phyloP scores from a whole-genome alignment of 176 grass and related monocot species.

The Zea mays region DNA sequence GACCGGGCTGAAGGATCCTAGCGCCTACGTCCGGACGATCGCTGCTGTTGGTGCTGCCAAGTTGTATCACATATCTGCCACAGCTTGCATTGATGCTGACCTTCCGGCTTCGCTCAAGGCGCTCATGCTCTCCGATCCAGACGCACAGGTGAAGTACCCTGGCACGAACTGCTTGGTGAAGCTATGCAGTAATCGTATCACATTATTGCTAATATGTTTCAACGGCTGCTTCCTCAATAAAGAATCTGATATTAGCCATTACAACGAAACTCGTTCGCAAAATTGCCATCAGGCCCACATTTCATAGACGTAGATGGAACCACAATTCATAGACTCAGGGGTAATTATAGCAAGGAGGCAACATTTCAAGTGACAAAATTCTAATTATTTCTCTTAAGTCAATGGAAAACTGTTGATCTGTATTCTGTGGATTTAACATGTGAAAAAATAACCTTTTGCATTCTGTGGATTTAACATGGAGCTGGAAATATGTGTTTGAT shows the following conservation, averaged over 20 bases:
- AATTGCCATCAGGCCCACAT: too few relatives aligned
- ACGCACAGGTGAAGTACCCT: constrained; percentile 63
- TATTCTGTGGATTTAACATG: too few relatives aligned
- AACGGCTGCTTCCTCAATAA: not conserved
- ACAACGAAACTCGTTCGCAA: too few relatives aligned
- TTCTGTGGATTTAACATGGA: constrained; percentile 31
- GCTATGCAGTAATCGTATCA: not conserved
- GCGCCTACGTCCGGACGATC: constrained; percentile 82
- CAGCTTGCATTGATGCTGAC: constrained; percentile 85
- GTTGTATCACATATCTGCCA: constrained; percentile 88
- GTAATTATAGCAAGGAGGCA: too few relatives aligned
- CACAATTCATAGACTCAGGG: too few relatives aligned
- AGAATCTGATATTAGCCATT: too few relatives aligned
- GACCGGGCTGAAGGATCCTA: constrained; percentile 80
- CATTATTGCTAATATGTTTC: not conserved
- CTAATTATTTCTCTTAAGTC: too few relatives aligned
- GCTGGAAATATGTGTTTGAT: constrained; percentile 8
- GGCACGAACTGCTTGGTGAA: constrained; percentile 3
- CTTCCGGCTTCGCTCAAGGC: constrained; percentile 79
- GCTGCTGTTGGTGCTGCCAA: constrained; percentile 78
- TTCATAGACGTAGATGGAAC: too few relatives aligned
- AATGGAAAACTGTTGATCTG: not conserved
- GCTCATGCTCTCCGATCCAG: constrained; percentile 88
- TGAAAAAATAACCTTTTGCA: not conserved
- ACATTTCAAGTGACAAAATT: too few relatives aligned